Conservation (phyloP, 441 rosid species). For the Gossypium schwendimanii region DNA sequence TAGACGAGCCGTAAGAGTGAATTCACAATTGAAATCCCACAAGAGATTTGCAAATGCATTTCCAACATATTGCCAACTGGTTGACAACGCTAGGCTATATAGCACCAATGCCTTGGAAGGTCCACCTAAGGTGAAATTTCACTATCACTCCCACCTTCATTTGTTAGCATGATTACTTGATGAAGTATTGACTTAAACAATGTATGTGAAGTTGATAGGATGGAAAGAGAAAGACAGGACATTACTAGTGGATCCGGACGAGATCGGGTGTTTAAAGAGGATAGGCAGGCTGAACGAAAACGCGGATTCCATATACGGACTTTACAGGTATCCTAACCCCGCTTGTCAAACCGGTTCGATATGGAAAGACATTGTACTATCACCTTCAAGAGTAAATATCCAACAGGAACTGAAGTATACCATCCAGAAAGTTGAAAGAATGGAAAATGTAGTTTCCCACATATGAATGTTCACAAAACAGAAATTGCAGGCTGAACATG, state of each 20-base stretch:
- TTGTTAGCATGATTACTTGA: neutral
- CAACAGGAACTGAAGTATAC: constrained; percentile 85
- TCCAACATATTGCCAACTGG: constrained; percentile 69
- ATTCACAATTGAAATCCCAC: constrained; percentile 85
- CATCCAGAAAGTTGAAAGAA: constrained; percentile 71
- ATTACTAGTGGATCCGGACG: constrained; percentile 87
- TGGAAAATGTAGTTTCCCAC: constrained; percentile 8
- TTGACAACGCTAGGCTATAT: constrained; percentile 81
- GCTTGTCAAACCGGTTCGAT: constrained; percentile 66
- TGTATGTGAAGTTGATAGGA: constrained; percentile 69
- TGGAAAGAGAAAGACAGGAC: constrained; percentile 94
- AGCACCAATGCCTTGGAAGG: constrained; percentile 88
- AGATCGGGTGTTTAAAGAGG: constrained; percentile 61
- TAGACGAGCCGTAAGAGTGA: constrained; percentile 83
- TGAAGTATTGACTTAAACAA: constrained; percentile 18
- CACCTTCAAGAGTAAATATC: constrained; percentile 79
- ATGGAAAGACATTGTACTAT: constrained; percentile 90
- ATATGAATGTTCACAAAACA: constrained; percentile 8
- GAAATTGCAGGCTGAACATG: constrained; percentile 10
- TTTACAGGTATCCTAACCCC: constrained; percentile 67
- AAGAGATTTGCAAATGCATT: constrained; percentile 91
- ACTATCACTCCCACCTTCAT: neutral
- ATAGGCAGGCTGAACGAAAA: constrained; percentile 67
- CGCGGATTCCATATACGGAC: constrained; percentile 75
- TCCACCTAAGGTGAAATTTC: constrained; percentile 62